Percentiles rank a stretch among this genome's conserved stretches.
These are phyloP conservation scores for Nitzschia palea DNA, from an alignment of 108 stramenopile species.

Conservation along the genomic window DNA sequence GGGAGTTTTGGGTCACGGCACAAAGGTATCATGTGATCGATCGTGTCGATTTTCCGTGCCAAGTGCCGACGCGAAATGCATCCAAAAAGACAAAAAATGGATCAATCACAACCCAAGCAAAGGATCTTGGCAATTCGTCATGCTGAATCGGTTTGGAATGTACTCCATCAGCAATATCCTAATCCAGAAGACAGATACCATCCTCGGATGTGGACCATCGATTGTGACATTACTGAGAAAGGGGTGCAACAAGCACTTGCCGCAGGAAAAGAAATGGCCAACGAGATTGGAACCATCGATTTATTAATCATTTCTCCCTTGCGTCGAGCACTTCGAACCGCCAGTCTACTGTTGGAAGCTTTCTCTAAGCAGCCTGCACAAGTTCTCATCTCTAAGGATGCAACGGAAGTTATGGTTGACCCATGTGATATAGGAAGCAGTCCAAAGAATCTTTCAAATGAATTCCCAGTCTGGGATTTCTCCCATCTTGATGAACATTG, in stretches of 20 bases:
- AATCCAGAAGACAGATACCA: conserved; percentile 6
- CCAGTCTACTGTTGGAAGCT: conserved; percentile 22
- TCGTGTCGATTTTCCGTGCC: too few species aligned
- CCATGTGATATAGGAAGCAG: conserved; percentile 10
- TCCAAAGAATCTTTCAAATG: background rate
- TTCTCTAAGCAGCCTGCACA: background rate
- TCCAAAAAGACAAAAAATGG: too few species aligned
- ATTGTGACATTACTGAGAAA: conserved; percentile 9
- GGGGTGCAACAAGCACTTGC: background rate
- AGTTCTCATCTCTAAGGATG: background rate
- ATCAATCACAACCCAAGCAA: too few species aligned
- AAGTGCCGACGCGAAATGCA: too few species aligned
- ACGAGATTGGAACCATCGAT: conserved; percentile 17
- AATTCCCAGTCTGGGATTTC: conserved; percentile 10
- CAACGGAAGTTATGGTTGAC: conserved; percentile 3
- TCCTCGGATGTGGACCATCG: conserved; percentile 4
- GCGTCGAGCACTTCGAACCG: conserved; percentile 46
- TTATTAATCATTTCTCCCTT: conserved; percentile 43
- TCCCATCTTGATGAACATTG: background rate
- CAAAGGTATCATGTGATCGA: too few species aligned
- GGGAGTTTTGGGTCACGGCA: too few species aligned
- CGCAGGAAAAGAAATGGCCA: background rate
- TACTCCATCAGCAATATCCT: background rate
- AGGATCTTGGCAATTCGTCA: conserved; percentile 6
- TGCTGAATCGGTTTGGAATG: conserved; percentile 2